Base-by-base conservation (phyloP, 1,284 basidiomycete genomes). In the Puccinia brachypodii region DNA sequence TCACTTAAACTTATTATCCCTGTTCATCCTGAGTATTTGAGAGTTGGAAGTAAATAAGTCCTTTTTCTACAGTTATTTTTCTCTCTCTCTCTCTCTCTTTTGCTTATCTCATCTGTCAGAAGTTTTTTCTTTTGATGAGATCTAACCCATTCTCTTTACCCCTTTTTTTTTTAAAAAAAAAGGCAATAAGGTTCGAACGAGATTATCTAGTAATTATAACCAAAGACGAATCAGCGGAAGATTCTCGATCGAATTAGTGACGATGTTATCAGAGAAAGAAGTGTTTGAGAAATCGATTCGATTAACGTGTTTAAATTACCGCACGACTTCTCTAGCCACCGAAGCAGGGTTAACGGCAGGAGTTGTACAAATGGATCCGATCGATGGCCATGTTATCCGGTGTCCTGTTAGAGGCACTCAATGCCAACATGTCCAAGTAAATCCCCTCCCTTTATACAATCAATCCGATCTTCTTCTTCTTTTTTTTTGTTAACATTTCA, bases 221-320 rank as follows among this genome's bases (percentile, higher is more conserved):
- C 16, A n/a, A 11, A 42, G 31, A 38, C 8, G 19, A 4, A 71
- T 40, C 4, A 33, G 47, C 3, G 25, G 22, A 42, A 14, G 38
- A 25, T 33, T 71, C 7, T 71, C 42, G 68, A 25, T 71, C n/a
- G 42, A 71, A 3, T 13, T 28, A 42, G 42, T 47, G 38, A 71
- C 68, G 7, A 47, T 71, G 68, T 25, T 71, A 4, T 71, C 68
- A 16, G 68, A 71, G 25, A 33, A 44, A 36, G 68, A 71, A 47
- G 31, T n/a, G 1, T 71, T 71, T 28, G 25, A 71, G 42, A 25
- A 22, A 28, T 19, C 25, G 13, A 42, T 47, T 31, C 13, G 16
- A 4, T 2, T 4, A 25, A 44, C 40, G 19, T 71, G 68, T 28
- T 42, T 42, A 8, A 8, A 44, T 19, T 13, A 47, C 16, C 68